Base-by-base conservation (phyloP, 768 basidiomycete genomes). In the Cantharellus anzutake region DNA sequence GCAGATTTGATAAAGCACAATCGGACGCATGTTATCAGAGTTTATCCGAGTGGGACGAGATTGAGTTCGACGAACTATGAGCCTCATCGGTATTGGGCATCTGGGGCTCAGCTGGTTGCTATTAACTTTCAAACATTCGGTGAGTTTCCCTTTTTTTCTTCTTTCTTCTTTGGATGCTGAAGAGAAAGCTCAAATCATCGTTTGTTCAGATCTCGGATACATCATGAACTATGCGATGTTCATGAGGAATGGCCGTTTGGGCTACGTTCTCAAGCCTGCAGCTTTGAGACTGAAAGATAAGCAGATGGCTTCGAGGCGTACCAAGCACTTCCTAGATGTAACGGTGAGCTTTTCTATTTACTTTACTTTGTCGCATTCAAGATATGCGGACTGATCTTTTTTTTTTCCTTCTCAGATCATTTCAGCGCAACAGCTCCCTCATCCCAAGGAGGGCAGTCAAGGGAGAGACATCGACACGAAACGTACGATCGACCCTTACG, bases 71-170 rank as follows among this genome's bases (percentile, higher is more conserved):
- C 81, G 34, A 98, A 98, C 67, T 97, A 84, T 65, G 78, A 85
- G 62, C 93, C 93, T 4, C 83, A 91, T 70, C 77, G 81, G 16
- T 92, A 81, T 68, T 99, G 94, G 94, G 80, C 81, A 0, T 81
- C 81, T 2, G 94, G 94, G 0, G 78, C 81, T 7, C 93, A 97
- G 69, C 71, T 97, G 3, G 91, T 92, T 0, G 91, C 94, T 4
- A 76, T 99, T 59, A 99, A 99, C 70, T 98, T 92, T 91, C 94
- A 99, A 71, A 98, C 92, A 0, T 83, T 83, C 64, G 92, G 91
- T 93, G 67, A 59, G 82, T 73, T 0, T 4, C 3, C 57, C 29
- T n/a, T 3, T 42, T 53, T 50, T 4, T 20, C n/a, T 29, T 48
- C 44, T 48, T 29, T 29, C 44, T 29, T 11, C 44, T 48, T 48